Evolutionary conservation across 371 early-diverging fungal genomes (phyloP), one percentile per base, ranked within the genome.

Genomic region (Zancudomyces culisetae): DNA sequence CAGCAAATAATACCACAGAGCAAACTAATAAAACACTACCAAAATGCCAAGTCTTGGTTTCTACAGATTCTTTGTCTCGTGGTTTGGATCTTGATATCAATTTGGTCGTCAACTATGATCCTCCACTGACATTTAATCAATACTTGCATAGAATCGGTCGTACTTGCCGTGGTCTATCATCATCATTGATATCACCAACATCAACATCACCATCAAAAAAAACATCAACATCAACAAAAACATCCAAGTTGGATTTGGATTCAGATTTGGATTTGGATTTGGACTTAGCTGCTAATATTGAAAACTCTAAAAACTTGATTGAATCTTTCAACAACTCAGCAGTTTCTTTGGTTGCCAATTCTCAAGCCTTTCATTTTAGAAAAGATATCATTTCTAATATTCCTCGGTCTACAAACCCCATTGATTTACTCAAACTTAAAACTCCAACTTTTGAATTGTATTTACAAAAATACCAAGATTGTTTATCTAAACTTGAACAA

Each of bases 141-240:
- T 98, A 98, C 62, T 83, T 96, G 29, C 99, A 98, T 62, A 81
- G 99, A 55, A 87, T 94, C n/a, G 99, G 99, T 8, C 78, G 98
- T 54, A 98, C 99, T 0, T 98, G 94, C 1, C 80, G 96, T 57
- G 97, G 94, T 2, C 96, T 95, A n/a, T 72, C 82, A 42, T 67
- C 74, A 22, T 98, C 98, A 46, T 66, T 66, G 4, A n/a, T n/a
- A n/a, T n/a, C n/a, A n/a, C n/a, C n/a, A n/a, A 90, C 98, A 0
- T 83, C 85, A 52, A 86, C 92, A 1, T 57, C 98, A 43, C 79
- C 94, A 2, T 91, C 84, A 46, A 73, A 70, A 43, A 81, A 85
- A 59, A 91, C 96, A 59, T 80, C 78, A 8, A 64, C 18, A 41
- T 41, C 18, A 18, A 41, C 41, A 18, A 41, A n/a, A 41, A 41